Conservation (phyloP, 2,329 filamentous ascomycete genomes). For the Alternaria viburni region DNA sequence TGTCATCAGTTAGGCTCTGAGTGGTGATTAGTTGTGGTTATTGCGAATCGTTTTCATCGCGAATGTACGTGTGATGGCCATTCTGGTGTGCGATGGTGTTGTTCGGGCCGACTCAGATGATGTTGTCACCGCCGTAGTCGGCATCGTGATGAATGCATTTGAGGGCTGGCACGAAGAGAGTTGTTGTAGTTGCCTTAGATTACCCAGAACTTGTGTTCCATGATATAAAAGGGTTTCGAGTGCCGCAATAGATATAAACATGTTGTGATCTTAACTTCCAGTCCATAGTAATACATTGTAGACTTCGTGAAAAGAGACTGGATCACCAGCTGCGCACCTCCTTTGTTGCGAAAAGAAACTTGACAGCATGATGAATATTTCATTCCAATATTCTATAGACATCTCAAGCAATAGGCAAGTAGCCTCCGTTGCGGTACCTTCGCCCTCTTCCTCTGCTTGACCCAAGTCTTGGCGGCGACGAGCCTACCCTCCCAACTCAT, state of each 20-base stretch:
- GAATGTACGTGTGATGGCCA: not conserved
- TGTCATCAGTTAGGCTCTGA: not conserved
- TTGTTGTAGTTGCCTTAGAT: not conserved
- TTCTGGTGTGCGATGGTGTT: not conserved
- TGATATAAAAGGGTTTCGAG: not conserved
- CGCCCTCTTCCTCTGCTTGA: not conserved
- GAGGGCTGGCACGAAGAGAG: not conserved
- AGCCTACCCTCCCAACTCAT: constrained; percentile 5
- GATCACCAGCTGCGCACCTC: not conserved
- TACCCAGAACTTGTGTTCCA: not conserved
- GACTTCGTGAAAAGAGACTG: not conserved
- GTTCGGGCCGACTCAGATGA: not conserved
- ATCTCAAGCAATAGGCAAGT: no score
- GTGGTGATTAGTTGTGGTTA: not conserved
- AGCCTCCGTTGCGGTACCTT: not conserved
- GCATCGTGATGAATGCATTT: not conserved
- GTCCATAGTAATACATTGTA: not conserved
- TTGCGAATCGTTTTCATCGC: no score
- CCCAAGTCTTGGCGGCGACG: constrained; percentile 23
- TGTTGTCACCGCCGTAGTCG: not conserved
- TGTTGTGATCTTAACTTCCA: not conserved
- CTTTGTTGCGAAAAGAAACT: not conserved
- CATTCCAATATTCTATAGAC: not conserved
- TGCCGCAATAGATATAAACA: not conserved
- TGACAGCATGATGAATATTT: not conserved